Evolutionary conservation across 1,284 basidiomycete genomes (phyloP).

Genomic region (Kalmanozyma brasiliensis): DNA sequence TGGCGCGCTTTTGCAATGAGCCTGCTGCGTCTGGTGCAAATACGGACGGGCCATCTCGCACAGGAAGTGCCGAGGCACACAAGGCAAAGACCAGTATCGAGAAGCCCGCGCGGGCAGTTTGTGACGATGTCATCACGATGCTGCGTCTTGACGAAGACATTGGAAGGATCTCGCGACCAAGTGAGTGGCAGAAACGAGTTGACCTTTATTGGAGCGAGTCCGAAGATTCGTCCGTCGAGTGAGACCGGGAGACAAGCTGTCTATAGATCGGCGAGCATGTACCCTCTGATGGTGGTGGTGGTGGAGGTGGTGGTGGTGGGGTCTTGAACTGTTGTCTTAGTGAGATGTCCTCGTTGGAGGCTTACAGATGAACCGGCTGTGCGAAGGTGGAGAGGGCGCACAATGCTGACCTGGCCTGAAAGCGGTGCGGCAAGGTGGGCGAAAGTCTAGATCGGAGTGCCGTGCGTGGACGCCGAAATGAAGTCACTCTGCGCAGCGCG

Average conservation of each 20-base stretch:
- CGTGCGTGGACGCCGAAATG: slow-evolving; percentile 8
- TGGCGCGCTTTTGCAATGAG: slow-evolving; percentile 40
- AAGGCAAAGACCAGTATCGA: slow-evolving; percentile 19
- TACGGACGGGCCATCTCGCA: slow-evolving; percentile 25
- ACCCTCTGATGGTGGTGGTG: not conserved
- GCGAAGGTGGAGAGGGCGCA: not conserved
- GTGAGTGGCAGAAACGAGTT: not conserved
- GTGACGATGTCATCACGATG: slow-evolving; percentile 3
- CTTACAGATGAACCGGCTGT: not conserved
- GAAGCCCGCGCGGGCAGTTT: slow-evolving; percentile 8
- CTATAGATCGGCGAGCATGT: slow-evolving; percentile 5
- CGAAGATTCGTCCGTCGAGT: slow-evolving; percentile 2
- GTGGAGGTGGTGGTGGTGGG: not conserved
- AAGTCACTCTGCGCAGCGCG: slow-evolving; percentile 26
- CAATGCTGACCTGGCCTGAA: no score
- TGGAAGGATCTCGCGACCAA: not conserved
- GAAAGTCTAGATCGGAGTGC: not conserved
- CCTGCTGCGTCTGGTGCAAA: slow-evolving; percentile 20
- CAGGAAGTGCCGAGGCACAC: slow-evolving; percentile 19
- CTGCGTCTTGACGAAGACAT: not conserved
- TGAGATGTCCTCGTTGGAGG: not conserved
- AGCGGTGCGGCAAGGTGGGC: slow-evolving; percentile 9
- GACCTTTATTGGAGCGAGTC: slow-evolving; percentile 1
- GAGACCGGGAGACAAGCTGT: slow-evolving; percentile 1
- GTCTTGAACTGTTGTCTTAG: not conserved